phyloP scores from a whole-genome alignment of 331 rosid genomes.

The Dryas integrifolia region DNA sequence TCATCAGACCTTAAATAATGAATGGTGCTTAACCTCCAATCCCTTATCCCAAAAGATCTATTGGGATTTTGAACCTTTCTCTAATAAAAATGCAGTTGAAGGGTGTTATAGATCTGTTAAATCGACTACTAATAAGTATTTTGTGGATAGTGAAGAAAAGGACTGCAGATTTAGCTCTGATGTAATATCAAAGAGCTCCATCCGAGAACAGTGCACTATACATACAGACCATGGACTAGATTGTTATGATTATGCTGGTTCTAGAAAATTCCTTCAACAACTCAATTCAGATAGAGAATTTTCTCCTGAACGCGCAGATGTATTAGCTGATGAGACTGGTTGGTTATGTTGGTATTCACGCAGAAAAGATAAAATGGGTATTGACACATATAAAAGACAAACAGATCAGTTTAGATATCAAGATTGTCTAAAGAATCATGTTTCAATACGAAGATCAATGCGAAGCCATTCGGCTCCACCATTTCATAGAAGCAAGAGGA shows the following conservation, averaged over 20 bases:
- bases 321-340: slow-evolving; percentile 34
- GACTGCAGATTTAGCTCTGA: slow-evolving; percentile 33
- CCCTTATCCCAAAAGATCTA: slow-evolving; percentile 34
- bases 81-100: slow-evolving; percentile 35
- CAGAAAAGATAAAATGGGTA: slow-evolving; percentile 32
- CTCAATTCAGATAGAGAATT: slow-evolving; percentile 21
- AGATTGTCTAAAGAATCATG: slow-evolving; percentile 28
- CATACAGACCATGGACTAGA: slow-evolving; percentile 32
- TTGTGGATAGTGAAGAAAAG: slow-evolving; percentile 35
- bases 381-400: slow-evolving; percentile 27
- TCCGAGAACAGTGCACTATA: slow-evolving; percentile 32
- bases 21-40: slow-evolving; percentile 30
- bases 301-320: slow-evolving; percentile 35
- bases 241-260: slow-evolving; percentile 35
- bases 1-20: slow-evolving; percentile 35
- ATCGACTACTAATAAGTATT: slow-evolving; percentile 20
- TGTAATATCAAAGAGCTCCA: slow-evolving; percentile 33
- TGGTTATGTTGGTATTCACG: slow-evolving; percentile 31
- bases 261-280: slow-evolving; percentile 30
- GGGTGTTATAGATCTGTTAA: slow-evolving; percentile 36
- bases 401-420: slow-evolving; percentile 30
- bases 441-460: slow-evolving; percentile 39
- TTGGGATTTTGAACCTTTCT: slow-evolving; percentile 37
- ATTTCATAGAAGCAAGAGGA: slow-evolving; percentile 54
- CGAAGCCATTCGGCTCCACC: slow-evolving; percentile 91